Evolutionary conservation across 345 rosid species (phyloP), one percentile per base, ranked within the genome.

Genomic region (Heritiera littoralis): DNA sequence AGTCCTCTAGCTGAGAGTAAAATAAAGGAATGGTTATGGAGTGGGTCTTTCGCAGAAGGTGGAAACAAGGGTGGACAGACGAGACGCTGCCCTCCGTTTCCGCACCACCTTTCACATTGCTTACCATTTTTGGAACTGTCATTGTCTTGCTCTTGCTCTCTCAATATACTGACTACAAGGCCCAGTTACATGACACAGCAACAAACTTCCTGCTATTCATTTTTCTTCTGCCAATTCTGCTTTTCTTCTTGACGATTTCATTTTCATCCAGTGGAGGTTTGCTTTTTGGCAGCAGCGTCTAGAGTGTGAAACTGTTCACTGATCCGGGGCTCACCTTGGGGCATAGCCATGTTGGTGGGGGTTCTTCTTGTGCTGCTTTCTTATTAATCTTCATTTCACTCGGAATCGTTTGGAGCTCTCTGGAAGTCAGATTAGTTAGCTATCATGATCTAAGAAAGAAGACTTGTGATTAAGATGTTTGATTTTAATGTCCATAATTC

Each of bases 11-110:
- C 6, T 23, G 74, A 43, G 23, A 74, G 23, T 38, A 40, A 40
- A 40, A 87, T 15, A n/a, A 38, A 28, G 51, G 41, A 79, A 35
- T 35, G 38, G 38, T 35, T 35, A 88, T 86, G 92, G 93, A 90
- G n/a, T 87, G 90, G 92, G 58, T 85, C 3, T 80, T 85, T 61
- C 83, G 88, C 0, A 85, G 30, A 66, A 87, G 90, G 48, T 86
- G 92, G 90, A 90, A 89, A 83, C 89, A 85, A n/a, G 87, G 88
- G 15, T 86, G 91, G 91, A 60, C 84, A 49, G 79, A 79, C 76
- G 84, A 84, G 58, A 82, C 89, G 45, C 6, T 85, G 60, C n/a
- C 81, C 54, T 87, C 94, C 6, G 15, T 83, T 45, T 85, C 92
- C 0, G 9, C 75, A 3, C 91, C 88, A 4, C 89, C 92, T 0